Evolutionary conservation across 352 stramenopile genomes (phyloP), one percentile per base, ranked within the genome.

Genomic region (Phytopythium sindhum): DNA sequence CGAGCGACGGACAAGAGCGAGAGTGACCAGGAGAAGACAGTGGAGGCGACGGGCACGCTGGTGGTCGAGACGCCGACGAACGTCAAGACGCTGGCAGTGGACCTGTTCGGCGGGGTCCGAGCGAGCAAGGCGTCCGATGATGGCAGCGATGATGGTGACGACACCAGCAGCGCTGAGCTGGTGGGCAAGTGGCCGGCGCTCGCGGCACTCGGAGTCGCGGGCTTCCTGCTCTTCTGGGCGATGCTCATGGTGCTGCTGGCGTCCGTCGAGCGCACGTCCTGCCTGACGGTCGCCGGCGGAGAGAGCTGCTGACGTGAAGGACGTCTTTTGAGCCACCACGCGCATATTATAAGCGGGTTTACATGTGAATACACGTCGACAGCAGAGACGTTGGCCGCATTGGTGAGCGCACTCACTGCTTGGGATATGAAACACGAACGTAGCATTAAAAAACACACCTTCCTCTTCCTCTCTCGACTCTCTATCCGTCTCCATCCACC

Each of bases 231-330:
- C 21, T 63, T 85, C 28, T 91, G 83, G 83, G 66, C 71, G 11
- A 21, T 84, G 12, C 69, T 88, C 35, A 88, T 72, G n/a, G 77
- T 74, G 17, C 60, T 80, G 1, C 70, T 91, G 23, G 74, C 79
- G 26, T 75, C 75, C 0, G 74, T 86, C 24, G 75, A 87, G 57
- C 66, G 66, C 2, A 89, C 83, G 0, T 73, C 83, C 48, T 91
- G 83, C 61, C 63, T 91, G 28, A 83, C 81, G 31, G 68, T 91
- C 35, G 79, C 80, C 37, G 83, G 83, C 21, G 80, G 83, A 17
- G 80, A 89, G 75, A 76, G 80, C 19, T 89, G 80, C 53, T 89
- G 76, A 60, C 4, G 42, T 7, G 6, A 21, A 26, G 42, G 42
- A 7, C 1, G 21, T 21, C 26, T 21, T 1, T 11, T 5, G 14